These are phyloP conservation scores for Fraxinus excelsior DNA, from an alignment of 257 asterid genomes.

Conservation along the genomic window DNA sequence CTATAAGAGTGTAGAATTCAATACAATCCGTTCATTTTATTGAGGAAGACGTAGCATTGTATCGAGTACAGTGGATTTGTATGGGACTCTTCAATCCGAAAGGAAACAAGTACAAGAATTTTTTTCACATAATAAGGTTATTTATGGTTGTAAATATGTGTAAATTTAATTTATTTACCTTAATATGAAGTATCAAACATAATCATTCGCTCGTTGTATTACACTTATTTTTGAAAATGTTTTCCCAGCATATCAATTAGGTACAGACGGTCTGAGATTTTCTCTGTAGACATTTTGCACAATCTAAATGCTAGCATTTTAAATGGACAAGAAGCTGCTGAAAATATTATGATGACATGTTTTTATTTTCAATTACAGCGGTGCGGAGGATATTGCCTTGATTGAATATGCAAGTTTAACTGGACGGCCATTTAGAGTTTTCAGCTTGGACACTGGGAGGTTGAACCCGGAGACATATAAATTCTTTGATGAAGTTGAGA, in stretches of 20 bases:
- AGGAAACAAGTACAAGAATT: not conserved
- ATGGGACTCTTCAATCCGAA: not conserved
- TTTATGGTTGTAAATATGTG: not conserved
- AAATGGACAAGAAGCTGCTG: not conserved
- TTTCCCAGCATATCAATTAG: too few relatives aligned
- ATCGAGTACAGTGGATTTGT: not conserved
- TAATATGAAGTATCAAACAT: not conserved
- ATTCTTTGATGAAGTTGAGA: conserved; percentile 48
- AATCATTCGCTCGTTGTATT: not conserved
- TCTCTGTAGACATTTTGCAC: not conserved
- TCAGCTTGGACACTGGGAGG: conserved; percentile 59
- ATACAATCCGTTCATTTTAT: too few relatives aligned
- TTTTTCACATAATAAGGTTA: too few relatives aligned
- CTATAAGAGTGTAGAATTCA: not conserved
- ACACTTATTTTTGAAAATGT: not conserved
- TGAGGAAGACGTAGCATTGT: not conserved
- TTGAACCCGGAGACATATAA: conserved; percentile 54
- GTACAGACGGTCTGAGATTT: too few relatives aligned
- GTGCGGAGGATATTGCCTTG: conserved; percentile 61
- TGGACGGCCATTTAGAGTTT: conserved; percentile 55
- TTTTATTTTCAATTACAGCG: conserved; percentile 33
- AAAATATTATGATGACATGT: not conserved
- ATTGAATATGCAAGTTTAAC: conserved; percentile 54
- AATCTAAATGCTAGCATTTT: not conserved
- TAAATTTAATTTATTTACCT: not conserved